These are phyloP conservation scores for Cadophora gregata DNA, from an alignment of 2,329 filamentous ascomycete species.

Conservation along the genomic window DNA sequence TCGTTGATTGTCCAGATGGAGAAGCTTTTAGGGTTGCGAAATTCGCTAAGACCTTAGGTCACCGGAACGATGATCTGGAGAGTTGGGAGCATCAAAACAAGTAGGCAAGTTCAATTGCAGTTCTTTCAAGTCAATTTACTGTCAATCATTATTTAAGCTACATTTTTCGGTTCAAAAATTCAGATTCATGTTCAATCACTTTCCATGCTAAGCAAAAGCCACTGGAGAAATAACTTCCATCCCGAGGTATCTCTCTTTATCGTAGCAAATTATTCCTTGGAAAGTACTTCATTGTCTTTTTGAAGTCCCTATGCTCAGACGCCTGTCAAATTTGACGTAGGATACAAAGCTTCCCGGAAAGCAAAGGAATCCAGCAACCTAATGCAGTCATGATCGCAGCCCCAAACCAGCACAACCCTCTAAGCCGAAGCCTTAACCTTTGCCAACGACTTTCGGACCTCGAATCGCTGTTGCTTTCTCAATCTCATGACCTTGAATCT, in stretches of 20 bases:
- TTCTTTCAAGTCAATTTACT: not conserved
- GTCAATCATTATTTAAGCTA: not conserved
- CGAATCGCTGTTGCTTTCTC: constrained; percentile 99
- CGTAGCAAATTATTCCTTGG: constrained; percentile 18
- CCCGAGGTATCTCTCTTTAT: not conserved
- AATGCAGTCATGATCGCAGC: constrained; percentile 56
- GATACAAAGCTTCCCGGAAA: constrained; percentile 68
- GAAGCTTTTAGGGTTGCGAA: constrained; percentile 33
- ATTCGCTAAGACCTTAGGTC: constrained; percentile 39
- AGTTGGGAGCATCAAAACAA: constrained; percentile 10
- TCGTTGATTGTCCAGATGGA: constrained; percentile 19
- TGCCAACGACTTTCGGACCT: constrained; percentile 94
- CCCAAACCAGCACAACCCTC: constrained; percentile 40
- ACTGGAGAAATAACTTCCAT: not conserved
- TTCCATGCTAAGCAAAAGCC: not conserved
- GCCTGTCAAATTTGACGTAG: constrained; percentile 67
- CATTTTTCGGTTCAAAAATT: not conserved
- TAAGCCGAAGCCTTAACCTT: constrained; percentile 84
- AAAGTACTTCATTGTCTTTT: constrained; percentile 43
- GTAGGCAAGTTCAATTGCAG: not conserved
- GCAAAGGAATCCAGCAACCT: constrained; percentile 65
- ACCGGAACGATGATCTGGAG: constrained; percentile 19
- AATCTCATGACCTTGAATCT: constrained; percentile 99
- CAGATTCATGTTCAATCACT: not conserved
- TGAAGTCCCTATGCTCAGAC: constrained; percentile 69